These are phyloP conservation scores for Ceratocystis cubensis DNA, from an alignment of 2,329 filamentous ascomycete species.

Conservation along the genomic window DNA sequence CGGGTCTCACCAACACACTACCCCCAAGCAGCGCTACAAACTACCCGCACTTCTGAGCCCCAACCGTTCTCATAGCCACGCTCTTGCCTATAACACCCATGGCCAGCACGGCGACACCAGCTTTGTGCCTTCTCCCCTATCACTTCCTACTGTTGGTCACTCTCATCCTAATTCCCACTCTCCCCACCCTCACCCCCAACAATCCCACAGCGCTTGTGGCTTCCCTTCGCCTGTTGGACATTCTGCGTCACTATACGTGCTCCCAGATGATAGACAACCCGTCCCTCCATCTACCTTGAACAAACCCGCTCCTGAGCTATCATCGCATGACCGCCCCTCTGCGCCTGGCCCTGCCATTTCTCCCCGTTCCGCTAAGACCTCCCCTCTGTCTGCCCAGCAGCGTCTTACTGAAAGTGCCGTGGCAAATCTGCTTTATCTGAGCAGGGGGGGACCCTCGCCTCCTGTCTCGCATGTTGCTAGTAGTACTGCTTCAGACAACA, in stretches of 20 bases:
- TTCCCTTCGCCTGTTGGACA: slow-evolving; percentile 10
- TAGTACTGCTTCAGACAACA: slow-evolving; percentile 15
- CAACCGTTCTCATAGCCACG: background rate
- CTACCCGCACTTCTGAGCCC: slow-evolving; percentile 10
- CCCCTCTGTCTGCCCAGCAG: slow-evolving; percentile 25
- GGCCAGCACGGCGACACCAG: background rate
- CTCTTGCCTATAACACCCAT: background rate
- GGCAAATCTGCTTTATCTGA: slow-evolving; percentile 29
- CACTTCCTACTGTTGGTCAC: background rate
- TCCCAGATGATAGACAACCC: slow-evolving; percentile 22
- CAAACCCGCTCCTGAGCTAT: background rate
- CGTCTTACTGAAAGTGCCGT: slow-evolving; percentile 28
- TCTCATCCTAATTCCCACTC: background rate
- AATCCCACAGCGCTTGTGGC: background rate
- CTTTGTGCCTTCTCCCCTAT: slow-evolving; percentile 1
- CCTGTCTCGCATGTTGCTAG: slow-evolving; percentile 19
- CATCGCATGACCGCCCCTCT: background rate
- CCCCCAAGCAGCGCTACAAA: slow-evolving; percentile 15
- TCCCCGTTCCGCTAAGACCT: background rate
- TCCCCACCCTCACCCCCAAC: background rate
- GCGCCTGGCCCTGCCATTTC: background rate
- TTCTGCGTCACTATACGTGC: slow-evolving; percentile 18
- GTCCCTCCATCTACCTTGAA: slow-evolving; percentile 6
- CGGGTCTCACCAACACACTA: slow-evolving; percentile 4
- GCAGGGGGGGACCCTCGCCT: slow-evolving; percentile 24